These are phyloP conservation scores for Corynascus novoguineensis DNA, from an alignment of 495 filamentous ascomycete species.

Conservation along the genomic window DNA sequence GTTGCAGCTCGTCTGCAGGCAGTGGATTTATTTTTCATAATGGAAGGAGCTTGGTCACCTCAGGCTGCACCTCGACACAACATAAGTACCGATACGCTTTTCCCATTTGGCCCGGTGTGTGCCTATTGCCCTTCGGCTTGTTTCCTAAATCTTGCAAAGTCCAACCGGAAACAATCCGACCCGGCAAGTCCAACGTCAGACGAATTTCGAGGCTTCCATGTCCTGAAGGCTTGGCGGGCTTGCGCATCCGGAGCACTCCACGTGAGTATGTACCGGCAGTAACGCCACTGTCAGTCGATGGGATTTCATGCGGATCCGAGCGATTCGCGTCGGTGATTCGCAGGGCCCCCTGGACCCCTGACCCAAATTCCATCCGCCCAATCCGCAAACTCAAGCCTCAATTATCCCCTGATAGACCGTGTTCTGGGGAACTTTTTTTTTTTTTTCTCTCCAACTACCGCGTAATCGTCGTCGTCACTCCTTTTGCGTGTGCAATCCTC, in stretches of 20 bases:
- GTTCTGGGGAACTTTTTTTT: background rate
- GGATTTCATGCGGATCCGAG: conserved; percentile 1
- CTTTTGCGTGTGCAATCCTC: background rate
- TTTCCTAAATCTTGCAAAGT: background rate
- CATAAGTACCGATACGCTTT: too few relatives aligned
- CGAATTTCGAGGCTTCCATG: background rate
- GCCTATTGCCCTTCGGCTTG: too few relatives aligned
- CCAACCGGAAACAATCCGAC: background rate
- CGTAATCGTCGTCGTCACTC: background rate
- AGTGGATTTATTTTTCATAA: too few relatives aligned
- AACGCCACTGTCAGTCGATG: conserved; percentile 24
- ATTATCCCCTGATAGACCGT: background rate
- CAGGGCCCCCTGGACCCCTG: conserved; percentile 4
- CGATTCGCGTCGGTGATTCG: conserved; percentile 16
- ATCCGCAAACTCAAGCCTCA: conserved; percentile 7
- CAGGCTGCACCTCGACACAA: too few relatives aligned
- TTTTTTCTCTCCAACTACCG: background rate
- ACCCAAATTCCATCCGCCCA: conserved; percentile 10
- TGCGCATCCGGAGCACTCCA: too few relatives aligned
- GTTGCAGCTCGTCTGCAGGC: too few relatives aligned
- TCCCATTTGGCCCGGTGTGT: too few relatives aligned
- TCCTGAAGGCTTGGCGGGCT: conserved; percentile 1
- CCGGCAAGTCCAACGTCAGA: background rate
- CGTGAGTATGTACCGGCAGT: conserved; percentile 13
- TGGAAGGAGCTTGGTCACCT: too few relatives aligned